Evolutionary conservation across 2,329 filamentous ascomycete genomes (phyloP), one percentile per base, ranked within the genome.

Genomic region (Pseudodiploospora longispora): DNA sequence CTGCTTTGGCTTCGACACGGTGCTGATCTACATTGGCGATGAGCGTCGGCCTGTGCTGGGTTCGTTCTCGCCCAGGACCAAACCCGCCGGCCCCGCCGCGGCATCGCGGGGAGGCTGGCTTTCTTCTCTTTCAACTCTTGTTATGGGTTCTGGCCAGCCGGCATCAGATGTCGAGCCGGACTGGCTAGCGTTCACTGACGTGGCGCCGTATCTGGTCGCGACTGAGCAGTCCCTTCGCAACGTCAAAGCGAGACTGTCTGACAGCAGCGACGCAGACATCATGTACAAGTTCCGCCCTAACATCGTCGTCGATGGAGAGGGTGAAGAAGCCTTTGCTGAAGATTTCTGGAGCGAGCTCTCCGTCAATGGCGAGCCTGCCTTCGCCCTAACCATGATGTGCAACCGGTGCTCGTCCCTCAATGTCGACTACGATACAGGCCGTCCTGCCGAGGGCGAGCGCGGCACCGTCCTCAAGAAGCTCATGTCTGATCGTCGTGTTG

Each of bases 281-380:
- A 77, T 85, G 58, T 74, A 73, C 34, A 84, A 83, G 54, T 85
- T 88, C 60, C 76, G 85, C 32, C 82, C 84, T 1, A 89, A 87
- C 58, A 75, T 89, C 38, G 79, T 89, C 2, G 63, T 88, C 2
- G 74, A 76, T 33, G 80, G 79, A 3, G 71, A 76, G 4, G 60
- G 63, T 7, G 19, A 19, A 19, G 19, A 19, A 19, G 64, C 76
- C 1, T 89, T 76, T 58, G 81, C 82, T 9, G 84, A 89, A 59
- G 85, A 89, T 58, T 87, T 75, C 56, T 89, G 83, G 85, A 75
- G 67, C 3, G 78, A 82, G 55, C 61, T 87, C 31, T 60, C 61
- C 10, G 59, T 84, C 34, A 49, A 55, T 41, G 49, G 50, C 31
- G 30, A 44, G 12, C 56, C 59, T 5, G 65, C 63, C 35, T 65